phyloP scores from a whole-genome alignment of 2,329 filamentous ascomycete species.

The Phyllosticta capitalensis region DNA sequence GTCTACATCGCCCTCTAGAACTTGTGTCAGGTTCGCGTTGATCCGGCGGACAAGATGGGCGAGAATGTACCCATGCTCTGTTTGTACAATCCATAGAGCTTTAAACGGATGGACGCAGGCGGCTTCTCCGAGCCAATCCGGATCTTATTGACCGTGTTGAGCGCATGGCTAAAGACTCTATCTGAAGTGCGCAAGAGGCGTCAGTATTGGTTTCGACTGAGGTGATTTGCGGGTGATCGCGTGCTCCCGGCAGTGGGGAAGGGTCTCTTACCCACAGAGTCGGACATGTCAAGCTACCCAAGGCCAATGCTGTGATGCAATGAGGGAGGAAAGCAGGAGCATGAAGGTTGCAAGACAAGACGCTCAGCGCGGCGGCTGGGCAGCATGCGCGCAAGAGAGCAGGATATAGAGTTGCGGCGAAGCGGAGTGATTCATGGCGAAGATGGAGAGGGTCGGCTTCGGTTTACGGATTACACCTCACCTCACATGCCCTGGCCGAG shows the following conservation, averaged over 20 bases:
- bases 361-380: not conserved
- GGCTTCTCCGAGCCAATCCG: constrained; percentile 86
- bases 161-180: constrained; percentile 95
- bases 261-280: constrained; percentile 11
- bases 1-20: constrained; percentile 78
- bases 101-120: constrained; percentile 72
- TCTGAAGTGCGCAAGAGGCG: constrained; percentile 45
- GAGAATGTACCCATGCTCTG: constrained; percentile 68
- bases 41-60: not conserved
- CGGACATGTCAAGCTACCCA: constrained; percentile 7
- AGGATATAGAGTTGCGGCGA: not conserved
- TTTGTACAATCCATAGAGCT: constrained; percentile 96
- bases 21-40: not conserved
- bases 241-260: not conserved
- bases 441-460: not conserved
- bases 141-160: constrained; percentile 98
- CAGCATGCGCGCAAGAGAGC: not conserved
- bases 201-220: not conserved
- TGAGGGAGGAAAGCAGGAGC: not conserved
- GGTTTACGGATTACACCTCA: not conserved
- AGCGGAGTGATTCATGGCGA: not conserved
- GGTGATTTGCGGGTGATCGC: not conserved
- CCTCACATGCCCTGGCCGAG: not conserved
- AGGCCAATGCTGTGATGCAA: constrained; percentile 4
- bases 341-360: not conserved